Evolutionary conservation across 805 yeast species (phyloP), one percentile per base, ranked within the genome.

Genomic region (Wickerhamiella alocasiicola): DNA sequence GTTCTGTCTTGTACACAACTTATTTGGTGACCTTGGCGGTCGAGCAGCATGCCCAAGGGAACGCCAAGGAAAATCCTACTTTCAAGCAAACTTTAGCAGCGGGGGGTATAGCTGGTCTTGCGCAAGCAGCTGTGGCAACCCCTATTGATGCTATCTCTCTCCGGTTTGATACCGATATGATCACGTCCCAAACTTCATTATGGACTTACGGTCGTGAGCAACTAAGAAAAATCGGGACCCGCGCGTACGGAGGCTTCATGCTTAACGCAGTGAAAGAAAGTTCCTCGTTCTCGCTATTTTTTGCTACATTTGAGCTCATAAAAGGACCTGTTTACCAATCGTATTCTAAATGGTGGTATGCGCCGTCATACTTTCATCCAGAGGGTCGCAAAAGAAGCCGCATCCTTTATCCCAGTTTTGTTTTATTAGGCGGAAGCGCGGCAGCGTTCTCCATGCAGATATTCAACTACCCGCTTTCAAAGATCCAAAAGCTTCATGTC

Each of bases 71-170:
- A 1, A 54, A 64, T 43, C 84, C 81, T 49, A 75, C 84, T 0
- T 54, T 55, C 39, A 21, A 33, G 26, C 60, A 59, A 35, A 49
- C 66, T n/a, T 73, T 82, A 59, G 59, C 74, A 36, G 83, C 95
- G 0, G 97, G 97, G 0, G 74, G 78, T 42, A 48, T 82, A 0
- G 95, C 95, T 0, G 96, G 96, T 1, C 74, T 78, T 0, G 74
- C 76, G 18, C 95, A 91, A 51, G 80, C 94, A n/a, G 61, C 83
- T 13, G 87, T 83, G 0, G 94, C 95, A 2, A 88, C 95, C 1
- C 97, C 97, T 0, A 67, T 88, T 4, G 96, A 88, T 60, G 95
- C 96, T 6, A 74, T 88, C 3, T 81, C 79, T 53, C 74, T 94
- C 1, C 67, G 96, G 49, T 81, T 87, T 48, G 69, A 76, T 1